phyloP scores from a whole-genome alignment of 1,284 basidiomycete genomes.

The Moesziomyces antarcticus region DNA sequence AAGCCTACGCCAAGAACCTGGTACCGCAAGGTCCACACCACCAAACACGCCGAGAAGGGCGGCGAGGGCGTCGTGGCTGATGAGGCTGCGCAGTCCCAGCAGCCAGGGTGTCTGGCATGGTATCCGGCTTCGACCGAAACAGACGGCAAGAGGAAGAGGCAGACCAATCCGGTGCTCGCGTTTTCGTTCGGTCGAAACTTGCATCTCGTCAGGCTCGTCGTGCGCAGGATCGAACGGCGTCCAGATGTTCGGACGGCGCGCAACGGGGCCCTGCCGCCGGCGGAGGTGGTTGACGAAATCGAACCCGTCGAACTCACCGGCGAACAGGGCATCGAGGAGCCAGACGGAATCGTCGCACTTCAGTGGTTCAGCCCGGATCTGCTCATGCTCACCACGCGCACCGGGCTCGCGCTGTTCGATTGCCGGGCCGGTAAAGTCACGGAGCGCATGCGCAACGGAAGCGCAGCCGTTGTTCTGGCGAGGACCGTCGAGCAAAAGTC shows the following conservation, averaged over 20 bases:
- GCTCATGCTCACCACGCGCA: conserved; percentile 45
- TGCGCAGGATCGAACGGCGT: conserved; percentile 27
- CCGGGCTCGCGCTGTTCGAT: conserved; percentile 50
- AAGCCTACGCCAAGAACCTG: conserved; percentile 93
- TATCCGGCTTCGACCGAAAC: conserved; percentile 51
- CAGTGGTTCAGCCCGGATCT: conserved; percentile 70
- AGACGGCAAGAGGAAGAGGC: conserved; percentile 35
- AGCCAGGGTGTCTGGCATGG: conserved; percentile 56
- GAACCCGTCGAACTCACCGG: conserved; percentile 39
- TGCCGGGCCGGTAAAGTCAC: conserved; percentile 50
- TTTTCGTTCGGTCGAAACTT: conserved; percentile 54
- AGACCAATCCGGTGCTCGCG: conserved; percentile 58
- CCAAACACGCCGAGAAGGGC: conserved; percentile 13
- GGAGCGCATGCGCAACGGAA: conserved; percentile 44
- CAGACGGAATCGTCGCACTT: conserved; percentile 69
- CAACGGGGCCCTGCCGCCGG: neutral
- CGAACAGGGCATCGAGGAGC: conserved; percentile 38
- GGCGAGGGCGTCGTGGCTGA: neutral
- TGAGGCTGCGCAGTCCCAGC: neutral
- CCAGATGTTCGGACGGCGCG: conserved; percentile 9
- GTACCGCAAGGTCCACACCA: conserved; percentile 69
- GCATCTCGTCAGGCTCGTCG: conserved; percentile 48
- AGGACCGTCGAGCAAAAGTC: conserved; percentile 41
- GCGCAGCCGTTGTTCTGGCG: conserved; percentile 68
- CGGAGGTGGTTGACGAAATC: conserved; percentile 28